These are phyloP conservation scores for Hypomontagnella submonticulosa DNA, from an alignment of 495 filamentous ascomycete genomes.

Conservation along the genomic window DNA sequence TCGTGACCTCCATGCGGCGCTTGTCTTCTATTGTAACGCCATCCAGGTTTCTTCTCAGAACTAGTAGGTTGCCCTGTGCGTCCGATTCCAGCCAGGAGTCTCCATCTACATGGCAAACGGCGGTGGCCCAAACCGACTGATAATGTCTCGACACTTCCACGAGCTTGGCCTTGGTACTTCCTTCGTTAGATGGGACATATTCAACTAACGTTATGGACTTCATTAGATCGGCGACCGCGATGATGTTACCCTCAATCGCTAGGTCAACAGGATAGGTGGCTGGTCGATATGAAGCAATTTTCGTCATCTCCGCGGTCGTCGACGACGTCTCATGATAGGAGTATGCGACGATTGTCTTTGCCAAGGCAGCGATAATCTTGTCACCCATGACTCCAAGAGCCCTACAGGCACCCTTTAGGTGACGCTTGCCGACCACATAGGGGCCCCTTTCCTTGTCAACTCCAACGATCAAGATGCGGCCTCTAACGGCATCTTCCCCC, in stretches of 20 bases:
- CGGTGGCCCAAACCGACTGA: constrained; percentile 83
- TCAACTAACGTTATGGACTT: constrained; percentile 85
- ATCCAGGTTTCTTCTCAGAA: constrained; percentile 74
- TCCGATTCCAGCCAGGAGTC: constrained; percentile 84
- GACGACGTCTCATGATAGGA: constrained; percentile 61
- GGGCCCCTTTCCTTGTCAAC: constrained; percentile 78
- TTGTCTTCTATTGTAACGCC: constrained; percentile 80
- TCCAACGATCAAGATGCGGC: constrained; percentile 86
- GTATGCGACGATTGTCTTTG: constrained; percentile 83
- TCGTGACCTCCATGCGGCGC: constrained; percentile 74
- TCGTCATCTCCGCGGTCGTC: constrained; percentile 66
- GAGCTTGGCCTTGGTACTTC: constrained; percentile 57
- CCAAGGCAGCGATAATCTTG: constrained; percentile 83
- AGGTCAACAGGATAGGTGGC: constrained; percentile 88
- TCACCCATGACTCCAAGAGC: constrained; percentile 77
- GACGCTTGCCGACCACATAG: constrained; percentile 70
- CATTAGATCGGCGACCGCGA: constrained; percentile 93
- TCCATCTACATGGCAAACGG: constrained; percentile 73
- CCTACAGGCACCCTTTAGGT: constrained; percentile 80
- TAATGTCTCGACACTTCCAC: constrained; percentile 83
- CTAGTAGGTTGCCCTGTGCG: constrained; percentile 84
- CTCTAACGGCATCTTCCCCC: constrained; percentile 61
- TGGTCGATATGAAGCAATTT: constrained; percentile 78
- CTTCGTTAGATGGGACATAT: constrained; percentile 62
- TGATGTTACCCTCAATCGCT: constrained; percentile 72